Evolutionary conservation across 2,329 filamentous ascomycete species (phyloP).

Genomic region (Westerdykella sp.): DNA sequence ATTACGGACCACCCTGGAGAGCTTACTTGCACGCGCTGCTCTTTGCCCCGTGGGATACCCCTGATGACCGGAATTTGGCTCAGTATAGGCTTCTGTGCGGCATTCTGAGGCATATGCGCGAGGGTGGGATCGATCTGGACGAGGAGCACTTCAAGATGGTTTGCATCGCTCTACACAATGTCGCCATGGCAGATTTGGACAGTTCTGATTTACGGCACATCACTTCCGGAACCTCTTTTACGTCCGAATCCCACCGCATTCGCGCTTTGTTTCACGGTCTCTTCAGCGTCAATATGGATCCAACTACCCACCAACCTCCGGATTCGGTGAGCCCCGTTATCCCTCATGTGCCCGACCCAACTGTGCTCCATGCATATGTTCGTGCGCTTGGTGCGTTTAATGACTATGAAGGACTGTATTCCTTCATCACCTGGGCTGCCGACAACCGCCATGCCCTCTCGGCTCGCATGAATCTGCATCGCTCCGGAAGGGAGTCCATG

Average conservation of each 20-base stretch:
- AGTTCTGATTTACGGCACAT: constrained; percentile 4
- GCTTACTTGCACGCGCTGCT: constrained; percentile 21
- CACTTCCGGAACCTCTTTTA: constrained; percentile 11
- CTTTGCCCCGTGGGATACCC: constrained; percentile 1
- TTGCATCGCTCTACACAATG: constrained; percentile 28
- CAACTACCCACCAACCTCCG: constrained; percentile 10
- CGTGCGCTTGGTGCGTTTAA: constrained; percentile 56
- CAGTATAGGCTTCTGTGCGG: constrained; percentile 21
- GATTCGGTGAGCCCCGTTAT: constrained; percentile 20
- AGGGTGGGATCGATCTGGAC: constrained; percentile 31
- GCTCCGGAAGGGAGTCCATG: constrained; percentile 14
- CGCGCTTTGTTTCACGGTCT: constrained; percentile 23
- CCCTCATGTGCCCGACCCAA: constrained; percentile 42
- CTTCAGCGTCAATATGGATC: constrained; percentile 15
- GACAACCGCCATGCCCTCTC: constrained; percentile 22
- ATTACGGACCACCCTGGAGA: constrained; percentile 26
- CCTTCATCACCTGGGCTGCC: constrained; percentile 54
- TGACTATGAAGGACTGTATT: constrained; percentile 54
- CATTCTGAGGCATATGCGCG: constrained; percentile 22
- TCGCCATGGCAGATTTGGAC: constrained; percentile 14
- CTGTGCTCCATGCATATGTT: constrained; percentile 55
- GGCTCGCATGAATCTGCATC: constrained; percentile 19
- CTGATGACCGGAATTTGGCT: background rate
- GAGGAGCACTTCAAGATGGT: constrained; percentile 24
- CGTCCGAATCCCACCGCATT: constrained; percentile 14